Evolutionary conservation across 1,284 basidiomycete species (phyloP).

Genomic region (Naganishia albida): DNA sequence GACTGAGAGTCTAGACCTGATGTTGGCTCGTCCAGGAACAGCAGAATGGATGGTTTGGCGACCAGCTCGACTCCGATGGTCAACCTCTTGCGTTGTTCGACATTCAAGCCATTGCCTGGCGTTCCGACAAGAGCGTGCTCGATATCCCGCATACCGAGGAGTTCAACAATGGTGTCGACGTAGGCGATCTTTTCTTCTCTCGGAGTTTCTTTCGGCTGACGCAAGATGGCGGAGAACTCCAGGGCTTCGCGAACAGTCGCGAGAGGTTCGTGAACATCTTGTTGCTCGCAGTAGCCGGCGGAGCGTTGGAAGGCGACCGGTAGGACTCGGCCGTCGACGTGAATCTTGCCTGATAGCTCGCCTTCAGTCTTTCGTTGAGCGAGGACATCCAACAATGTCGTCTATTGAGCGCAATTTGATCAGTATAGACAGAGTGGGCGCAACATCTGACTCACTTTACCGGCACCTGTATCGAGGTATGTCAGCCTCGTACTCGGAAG

Average conservation of each 20-base stretch:
- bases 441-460: neutral
- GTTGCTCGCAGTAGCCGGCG: slow-evolving; percentile 29
- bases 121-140: slow-evolving; percentile 57
- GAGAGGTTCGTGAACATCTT: slow-evolving; percentile 31
- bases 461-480: too few relatives aligned
- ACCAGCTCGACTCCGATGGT: slow-evolving; percentile 70
- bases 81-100: slow-evolving; percentile 58
- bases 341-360: slow-evolving; percentile 35
- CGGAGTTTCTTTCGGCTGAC: slow-evolving; percentile 66
- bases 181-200: slow-evolving; percentile 57
- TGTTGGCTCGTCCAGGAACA: slow-evolving; percentile 43
- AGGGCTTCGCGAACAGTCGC: slow-evolving; percentile 75
- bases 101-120: slow-evolving; percentile 56
- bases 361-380: slow-evolving; percentile 53
- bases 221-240: slow-evolving; percentile 75
- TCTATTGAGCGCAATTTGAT: slow-evolving; percentile 40
- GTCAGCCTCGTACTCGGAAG: too few relatives aligned
- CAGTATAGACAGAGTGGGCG: neutral
- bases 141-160: slow-evolving; percentile 58
- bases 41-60: slow-evolving; percentile 62
- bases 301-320: slow-evolving; percentile 29
- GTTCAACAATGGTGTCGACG: slow-evolving; percentile 59
- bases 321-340: slow-evolving; percentile 29
- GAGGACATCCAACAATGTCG: slow-evolving; percentile 53
- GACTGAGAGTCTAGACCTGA: slow-evolving; percentile 62